Percentiles rank a stretch among this genome's conserved stretches.
phyloP scores from a whole-genome alignment of 163 green algal species.

The Coccomyxa subellipsoidea region DNA sequence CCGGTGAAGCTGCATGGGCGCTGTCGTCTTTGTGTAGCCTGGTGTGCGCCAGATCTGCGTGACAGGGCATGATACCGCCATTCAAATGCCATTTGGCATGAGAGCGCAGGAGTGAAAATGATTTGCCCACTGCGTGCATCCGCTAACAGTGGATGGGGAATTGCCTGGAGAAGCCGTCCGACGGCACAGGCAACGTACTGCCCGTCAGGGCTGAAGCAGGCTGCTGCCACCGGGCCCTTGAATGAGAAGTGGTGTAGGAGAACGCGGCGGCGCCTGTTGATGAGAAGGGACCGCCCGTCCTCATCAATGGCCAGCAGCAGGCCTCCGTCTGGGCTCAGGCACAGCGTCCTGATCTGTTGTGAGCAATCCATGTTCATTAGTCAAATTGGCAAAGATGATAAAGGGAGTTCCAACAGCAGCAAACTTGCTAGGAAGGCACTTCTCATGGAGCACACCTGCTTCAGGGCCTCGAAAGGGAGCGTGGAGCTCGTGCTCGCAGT shows the following conservation, averaged over 20 bases:
- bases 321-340: slow-evolving; percentile 74
- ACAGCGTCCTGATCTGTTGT: slow-evolving; percentile 69
- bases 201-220: slow-evolving; percentile 89
- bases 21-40: slow-evolving; percentile 72
- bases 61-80: background rate
- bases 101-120: too few relatives aligned
- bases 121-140: too few relatives aligned
- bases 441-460: slow-evolving; percentile 33
- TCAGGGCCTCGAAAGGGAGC: slow-evolving; percentile 83
- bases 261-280: slow-evolving; percentile 62
- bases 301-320: slow-evolving; percentile 88
- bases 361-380: background rate
- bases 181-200: slow-evolving; percentile 81
- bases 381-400: background rate
- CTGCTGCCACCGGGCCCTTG: slow-evolving; percentile 73
- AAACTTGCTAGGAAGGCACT: background rate
- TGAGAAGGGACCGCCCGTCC: slow-evolving; percentile 73
- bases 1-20: slow-evolving; percentile 87
- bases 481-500: slow-evolving; percentile 69
- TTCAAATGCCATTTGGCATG: too few relatives aligned
- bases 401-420: background rate
- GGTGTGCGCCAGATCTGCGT: slow-evolving; percentile 88
- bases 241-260: slow-evolving; percentile 94
- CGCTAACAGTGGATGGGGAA: background rate
- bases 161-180: slow-evolving; percentile 84